These are phyloP conservation scores for Tricholomella constricta DNA, from an alignment of 768 basidiomycete species.

Conservation along the genomic window DNA sequence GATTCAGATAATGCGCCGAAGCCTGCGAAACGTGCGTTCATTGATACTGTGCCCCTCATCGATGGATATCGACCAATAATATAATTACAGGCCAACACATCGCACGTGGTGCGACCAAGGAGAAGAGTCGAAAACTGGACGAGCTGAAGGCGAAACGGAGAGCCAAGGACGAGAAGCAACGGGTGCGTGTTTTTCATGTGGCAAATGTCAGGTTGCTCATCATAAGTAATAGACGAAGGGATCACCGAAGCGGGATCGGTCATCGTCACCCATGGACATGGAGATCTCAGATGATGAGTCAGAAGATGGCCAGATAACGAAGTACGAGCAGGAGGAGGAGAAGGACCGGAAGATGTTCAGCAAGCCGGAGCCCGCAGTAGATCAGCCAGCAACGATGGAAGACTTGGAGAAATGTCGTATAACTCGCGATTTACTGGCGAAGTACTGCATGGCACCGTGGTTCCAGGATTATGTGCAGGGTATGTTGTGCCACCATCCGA, in stretches of 20 bases:
- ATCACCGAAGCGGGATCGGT: constrained; percentile 70
- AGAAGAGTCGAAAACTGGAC: constrained; percentile 76
- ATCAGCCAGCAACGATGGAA: constrained; percentile 50
- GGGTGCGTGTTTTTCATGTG: constrained; percentile 47
- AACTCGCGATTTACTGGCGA: constrained; percentile 70
- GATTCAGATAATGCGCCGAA: constrained; percentile 63
- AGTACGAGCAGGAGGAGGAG: constrained; percentile 74
- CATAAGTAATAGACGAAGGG: constrained; percentile 40
- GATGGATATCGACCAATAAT: not conserved
- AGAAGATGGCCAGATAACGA: constrained; percentile 78
- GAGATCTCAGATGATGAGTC: constrained; percentile 86
- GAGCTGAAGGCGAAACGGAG: constrained; percentile 86
- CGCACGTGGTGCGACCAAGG: constrained; percentile 72
- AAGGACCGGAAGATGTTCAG: constrained; percentile 53
- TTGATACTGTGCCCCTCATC: constrained; percentile 2
- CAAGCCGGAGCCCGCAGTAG: constrained; percentile 44
- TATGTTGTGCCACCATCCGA: constrained; percentile 25
- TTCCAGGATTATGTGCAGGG: constrained; percentile 86
- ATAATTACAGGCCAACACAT: constrained; percentile 66
- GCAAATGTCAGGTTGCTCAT: not conserved
- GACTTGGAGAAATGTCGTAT: constrained; percentile 67
- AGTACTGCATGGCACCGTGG: constrained; percentile 74
- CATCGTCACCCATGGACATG: constrained; percentile 84
- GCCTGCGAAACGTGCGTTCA: constrained; percentile 72
- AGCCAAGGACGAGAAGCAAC: constrained; percentile 87